Conservation (phyloP, 2,329 filamentous ascomycete genomes). For the Botrytis fragariae region DNA sequence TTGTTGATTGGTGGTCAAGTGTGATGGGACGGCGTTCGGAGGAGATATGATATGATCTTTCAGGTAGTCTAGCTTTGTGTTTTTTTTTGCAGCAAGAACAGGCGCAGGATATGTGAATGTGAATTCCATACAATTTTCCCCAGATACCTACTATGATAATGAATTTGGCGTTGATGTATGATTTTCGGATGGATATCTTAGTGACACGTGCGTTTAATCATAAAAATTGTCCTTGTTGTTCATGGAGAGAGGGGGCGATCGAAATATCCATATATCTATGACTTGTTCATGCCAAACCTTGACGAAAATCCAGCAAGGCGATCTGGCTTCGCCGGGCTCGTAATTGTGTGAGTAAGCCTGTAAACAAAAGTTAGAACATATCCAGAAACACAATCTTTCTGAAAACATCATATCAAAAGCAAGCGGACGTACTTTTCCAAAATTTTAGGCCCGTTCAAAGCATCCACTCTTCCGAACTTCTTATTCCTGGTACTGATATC, state of each 20-base stretch:
- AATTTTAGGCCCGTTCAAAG: slow-evolving; percentile 80
- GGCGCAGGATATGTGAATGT: slow-evolving; percentile 18
- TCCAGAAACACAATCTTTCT: background rate
- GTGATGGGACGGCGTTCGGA: slow-evolving; percentile 21
- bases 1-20: slow-evolving; percentile 8
- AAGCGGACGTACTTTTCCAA: slow-evolving; percentile 74
- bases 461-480: slow-evolving; percentile 91
- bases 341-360: slow-evolving; percentile 61
- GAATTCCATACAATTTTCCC: background rate
- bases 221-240: background rate
- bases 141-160: background rate
- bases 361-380: background rate
- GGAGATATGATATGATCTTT: slow-evolving; percentile 10
- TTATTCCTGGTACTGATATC: slow-evolving; percentile 86
- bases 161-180: background rate
- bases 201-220: background rate
- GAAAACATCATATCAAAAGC: slow-evolving; percentile 1
- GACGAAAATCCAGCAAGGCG: slow-evolving; percentile 73
- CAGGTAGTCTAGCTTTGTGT: slow-evolving; percentile 9
- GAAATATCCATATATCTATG: slow-evolving; percentile 30
- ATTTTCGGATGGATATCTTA: background rate
- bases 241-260: background rate
- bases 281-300: slow-evolving; percentile 62
- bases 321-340: slow-evolving; percentile 56
- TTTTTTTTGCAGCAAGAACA: slow-evolving; percentile 15